These are phyloP conservation scores for Mortierella alpina DNA, from an alignment of 192 early-diverging fungal genomes.

Conservation along the genomic window DNA sequence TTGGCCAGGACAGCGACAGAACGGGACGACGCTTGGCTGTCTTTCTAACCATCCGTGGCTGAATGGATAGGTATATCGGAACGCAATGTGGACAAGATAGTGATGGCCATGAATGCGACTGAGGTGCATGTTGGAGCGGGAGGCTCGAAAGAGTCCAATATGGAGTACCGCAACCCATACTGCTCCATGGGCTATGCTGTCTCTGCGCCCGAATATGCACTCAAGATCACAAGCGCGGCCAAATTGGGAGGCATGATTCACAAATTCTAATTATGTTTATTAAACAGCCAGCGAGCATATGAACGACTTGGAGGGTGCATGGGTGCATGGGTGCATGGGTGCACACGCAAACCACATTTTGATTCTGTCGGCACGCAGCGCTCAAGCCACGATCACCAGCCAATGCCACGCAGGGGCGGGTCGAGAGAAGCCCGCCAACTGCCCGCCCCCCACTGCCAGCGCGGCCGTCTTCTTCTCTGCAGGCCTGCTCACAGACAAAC, in stretches of 20 bases:
- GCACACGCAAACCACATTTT: background rate
- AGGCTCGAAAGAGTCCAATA: constrained; percentile 35
- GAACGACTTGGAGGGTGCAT: too few species aligned
- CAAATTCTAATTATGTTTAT: constrained; percentile 17
- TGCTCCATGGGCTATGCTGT: constrained; percentile 54
- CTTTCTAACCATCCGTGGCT: background rate
- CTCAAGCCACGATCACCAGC: too few species aligned
- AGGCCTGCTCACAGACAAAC: too few species aligned
- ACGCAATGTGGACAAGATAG: constrained; percentile 59
- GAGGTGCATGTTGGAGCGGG: constrained; percentile 71
- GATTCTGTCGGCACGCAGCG: background rate
- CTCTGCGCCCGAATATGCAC: constrained; percentile 41
- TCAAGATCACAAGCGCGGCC: constrained; percentile 34
- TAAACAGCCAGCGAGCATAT: background rate
- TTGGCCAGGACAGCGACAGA: background rate
- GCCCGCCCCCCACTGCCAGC: too few species aligned
- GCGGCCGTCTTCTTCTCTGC: too few species aligned
- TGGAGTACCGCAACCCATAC: constrained; percentile 51
- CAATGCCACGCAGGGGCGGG: too few species aligned
- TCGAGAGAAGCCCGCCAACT: too few species aligned
- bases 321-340: too few species aligned
- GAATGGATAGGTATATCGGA: constrained; percentile 57
- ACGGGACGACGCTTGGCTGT: background rate
- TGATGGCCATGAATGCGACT: constrained; percentile 41
- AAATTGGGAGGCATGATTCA: constrained; percentile 51